Evolutionary conservation across 352 stramenopile species (phyloP), one percentile per base, ranked within the genome.

Genomic region (Globisporangium spinosum): DNA sequence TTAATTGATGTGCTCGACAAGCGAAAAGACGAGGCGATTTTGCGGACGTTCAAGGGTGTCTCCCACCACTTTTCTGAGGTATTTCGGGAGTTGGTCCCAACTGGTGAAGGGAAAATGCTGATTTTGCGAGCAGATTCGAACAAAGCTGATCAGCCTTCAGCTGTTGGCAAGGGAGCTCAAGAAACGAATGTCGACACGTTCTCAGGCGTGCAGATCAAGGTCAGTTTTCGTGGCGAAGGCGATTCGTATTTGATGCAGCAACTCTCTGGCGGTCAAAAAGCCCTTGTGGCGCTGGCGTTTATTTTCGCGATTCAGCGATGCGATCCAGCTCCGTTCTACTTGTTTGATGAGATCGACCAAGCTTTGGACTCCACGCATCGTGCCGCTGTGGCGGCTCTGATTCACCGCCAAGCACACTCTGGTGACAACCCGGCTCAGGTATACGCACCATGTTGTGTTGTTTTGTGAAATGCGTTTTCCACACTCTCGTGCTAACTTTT

Each of bases 281-380:
- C 98, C 2, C 82, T 99, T 45, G 97, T 99, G 15, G 97, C 98
- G 4, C 85, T 99, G 40, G 97, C 97, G n/a, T 97, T 99, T 68
- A 99, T 99, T 68, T 99, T 99, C 78, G 97, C 98, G 3, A 99
- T 99, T 62, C 91, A 98, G 75, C 90, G 98, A 40, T 99, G 97
- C 67, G 98, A 99, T 73, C 98, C 98, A 62, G 98, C 98, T 51
- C 98, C 98, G 7, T 99, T 99, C 79, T 99, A 99, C 75, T 87
- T 99, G 38, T 99, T 99, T 76, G 98, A 99, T 77, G 98, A 99
- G 72, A 97, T 99, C 55, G 98, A 99, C 72, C 96, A 99, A 80
- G 98, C 98, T 20, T 79, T 99, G n/a, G 98, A 99, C 78, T 96
- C 94, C n/a, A 99, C 94, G 23, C 97, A 99, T 73, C 93, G 98